A percentile compares a stretch with the other conserved stretches of the same genome.
phyloP scores from a whole-genome alignment of 1,284 basidiomycete genomes.

The Chalciporus sp. region DNA sequence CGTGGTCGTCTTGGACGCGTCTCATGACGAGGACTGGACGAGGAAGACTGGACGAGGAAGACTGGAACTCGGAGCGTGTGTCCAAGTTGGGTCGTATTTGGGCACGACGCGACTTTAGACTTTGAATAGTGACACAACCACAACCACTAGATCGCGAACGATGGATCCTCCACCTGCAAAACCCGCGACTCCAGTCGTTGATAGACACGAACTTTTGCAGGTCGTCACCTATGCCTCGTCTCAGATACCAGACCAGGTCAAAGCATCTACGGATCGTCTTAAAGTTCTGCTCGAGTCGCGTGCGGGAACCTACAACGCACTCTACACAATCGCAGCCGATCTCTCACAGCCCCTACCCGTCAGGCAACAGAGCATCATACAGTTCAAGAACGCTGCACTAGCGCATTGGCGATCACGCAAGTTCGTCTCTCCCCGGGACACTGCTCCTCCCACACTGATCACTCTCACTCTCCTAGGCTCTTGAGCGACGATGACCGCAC shows the following conservation, averaged over 20 bases:
- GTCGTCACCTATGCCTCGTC: conserved; percentile 69
- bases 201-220: conserved; percentile 63
- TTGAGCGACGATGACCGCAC: conserved; percentile 64
- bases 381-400: conserved; percentile 75
- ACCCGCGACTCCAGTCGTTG: conserved; percentile 39
- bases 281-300: conserved; percentile 63
- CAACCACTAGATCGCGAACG: conserved; percentile 13
- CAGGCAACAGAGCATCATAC: conserved; percentile 77
- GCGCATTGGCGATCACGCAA: conserved; percentile 72
- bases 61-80: not conserved
- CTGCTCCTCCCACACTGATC: conserved; percentile 11
- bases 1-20: conserved; percentile 22
- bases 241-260: conserved; percentile 62
- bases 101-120: not conserved
- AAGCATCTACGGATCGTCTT: conserved; percentile 60
- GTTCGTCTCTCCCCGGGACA: conserved; percentile 41
- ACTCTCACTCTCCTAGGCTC: conserved; percentile 45
- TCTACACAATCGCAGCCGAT: conserved; percentile 71
- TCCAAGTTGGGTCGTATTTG: not conserved
- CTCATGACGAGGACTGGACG: not conserved
- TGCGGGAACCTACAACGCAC: conserved; percentile 66
- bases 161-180: conserved; percentile 21
- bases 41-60: not conserved
- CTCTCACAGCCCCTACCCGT: conserved; percentile 58
- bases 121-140: not conserved